These are phyloP conservation scores for Cryptosporidium felis DNA, from an alignment of 169 alveolate species.

Conservation along the genomic window DNA sequence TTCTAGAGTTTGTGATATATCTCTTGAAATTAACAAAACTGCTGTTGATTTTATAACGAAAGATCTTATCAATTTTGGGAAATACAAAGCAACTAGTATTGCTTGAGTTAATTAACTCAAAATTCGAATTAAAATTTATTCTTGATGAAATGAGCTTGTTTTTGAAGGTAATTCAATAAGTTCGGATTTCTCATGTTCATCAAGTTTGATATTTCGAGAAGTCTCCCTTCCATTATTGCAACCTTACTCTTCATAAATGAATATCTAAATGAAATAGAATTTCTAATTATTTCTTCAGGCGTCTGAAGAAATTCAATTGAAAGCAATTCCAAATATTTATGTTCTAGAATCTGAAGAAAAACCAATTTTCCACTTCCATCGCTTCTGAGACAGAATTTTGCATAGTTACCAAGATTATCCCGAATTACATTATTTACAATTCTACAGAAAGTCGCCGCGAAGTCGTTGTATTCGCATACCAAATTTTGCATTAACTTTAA, in stretches of 20 bases:
- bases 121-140: background rate
- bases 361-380: constrained; percentile 51
- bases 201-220: constrained; percentile 55
- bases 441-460: constrained; percentile 42
- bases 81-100: background rate
- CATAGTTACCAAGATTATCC: constrained; percentile 37
- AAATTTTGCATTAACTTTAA: constrained; percentile 41
- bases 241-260: constrained; percentile 63
- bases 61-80: constrained; percentile 6
- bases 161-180: constrained; percentile 32
- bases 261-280: constrained; percentile 61
- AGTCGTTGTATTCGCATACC: constrained; percentile 13
- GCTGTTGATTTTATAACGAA: background rate
- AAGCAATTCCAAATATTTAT: constrained; percentile 49
- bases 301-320: constrained; percentile 36
- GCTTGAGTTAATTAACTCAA: background rate
- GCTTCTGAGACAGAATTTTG: constrained; percentile 7
- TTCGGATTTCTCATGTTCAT: constrained; percentile 54
- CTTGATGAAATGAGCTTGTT: constrained; percentile 5
- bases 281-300: constrained; percentile 34
- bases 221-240: constrained; percentile 62
- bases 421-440: constrained; percentile 39
- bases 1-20: constrained; percentile 29
- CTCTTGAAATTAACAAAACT: constrained; percentile 20
- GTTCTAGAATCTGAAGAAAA: constrained; percentile 41